Evolutionary conservation across 2,329 filamentous ascomycete genomes (phyloP).

Genomic region (Epichloe brachyelytri): DNA sequence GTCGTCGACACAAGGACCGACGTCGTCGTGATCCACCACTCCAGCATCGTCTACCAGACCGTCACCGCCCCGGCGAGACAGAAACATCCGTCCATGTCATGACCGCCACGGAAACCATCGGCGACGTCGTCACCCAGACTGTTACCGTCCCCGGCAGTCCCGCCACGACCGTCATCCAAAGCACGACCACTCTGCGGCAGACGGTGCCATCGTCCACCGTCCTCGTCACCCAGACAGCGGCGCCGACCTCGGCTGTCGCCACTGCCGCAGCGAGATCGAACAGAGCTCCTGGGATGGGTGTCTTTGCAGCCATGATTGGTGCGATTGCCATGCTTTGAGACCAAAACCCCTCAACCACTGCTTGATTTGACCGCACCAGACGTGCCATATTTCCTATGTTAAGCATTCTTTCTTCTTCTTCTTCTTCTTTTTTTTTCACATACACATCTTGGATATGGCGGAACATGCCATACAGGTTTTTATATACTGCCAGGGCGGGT

Average conservation of each 20-base stretch:
- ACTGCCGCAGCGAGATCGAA: conserved; percentile 13
- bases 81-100: conserved; percentile 20
- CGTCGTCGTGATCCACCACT: conserved; percentile 15
- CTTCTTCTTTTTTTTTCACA: not conserved
- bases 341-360: not conserved
- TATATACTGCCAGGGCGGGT: not conserved
- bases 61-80: conserved; percentile 24
- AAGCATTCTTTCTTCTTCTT: not conserved
- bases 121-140: conserved; percentile 30
- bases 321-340: conserved; percentile 7
- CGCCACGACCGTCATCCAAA: conserved; percentile 22
- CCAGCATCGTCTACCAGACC: conserved; percentile 21
- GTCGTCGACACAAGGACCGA: conserved; percentile 13
- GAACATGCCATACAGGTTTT: not conserved
- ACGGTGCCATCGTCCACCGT: conserved; percentile 13
- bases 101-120: conserved; percentile 27
- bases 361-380: not conserved
- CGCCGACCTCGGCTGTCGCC: conserved; percentile 13
- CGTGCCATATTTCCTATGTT: not conserved
- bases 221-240: conserved; percentile 5
- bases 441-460: not conserved
- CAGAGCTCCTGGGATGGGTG: conserved; percentile 21
- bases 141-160: conserved; percentile 23
- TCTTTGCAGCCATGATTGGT: conserved; percentile 11
- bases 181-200: conserved; percentile 22